Conservation (phyloP, 2,329 filamentous ascomycete genomes). For the Pseudogymnoascus sp. region DNA sequence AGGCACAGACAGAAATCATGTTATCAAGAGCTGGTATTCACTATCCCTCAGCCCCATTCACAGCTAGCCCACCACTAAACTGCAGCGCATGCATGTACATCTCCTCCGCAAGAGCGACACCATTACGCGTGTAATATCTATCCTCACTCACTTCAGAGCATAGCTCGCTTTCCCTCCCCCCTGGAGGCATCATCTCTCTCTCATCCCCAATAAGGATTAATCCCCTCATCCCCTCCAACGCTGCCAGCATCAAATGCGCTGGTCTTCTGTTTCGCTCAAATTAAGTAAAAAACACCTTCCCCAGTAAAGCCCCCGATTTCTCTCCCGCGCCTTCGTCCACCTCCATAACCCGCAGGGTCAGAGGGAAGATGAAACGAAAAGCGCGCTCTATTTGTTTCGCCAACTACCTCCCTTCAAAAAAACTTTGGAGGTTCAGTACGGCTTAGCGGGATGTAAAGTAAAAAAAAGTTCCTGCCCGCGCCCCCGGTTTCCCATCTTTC, state of each 20-base stretch:
- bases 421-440: background rate
- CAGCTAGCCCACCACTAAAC: background rate
- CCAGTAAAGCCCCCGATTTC: background rate
- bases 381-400: background rate
- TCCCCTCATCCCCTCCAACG: background rate
- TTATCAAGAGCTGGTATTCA: constrained; percentile 7
- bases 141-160: background rate
- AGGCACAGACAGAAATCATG: background rate
- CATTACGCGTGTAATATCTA: background rate
- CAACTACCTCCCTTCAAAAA: background rate
- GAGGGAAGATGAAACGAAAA: background rate
- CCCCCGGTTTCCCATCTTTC: background rate
- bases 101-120: background rate
- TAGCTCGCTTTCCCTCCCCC: background rate
- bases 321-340: background rate
- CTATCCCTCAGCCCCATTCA: background rate
- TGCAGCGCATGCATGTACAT: background rate
- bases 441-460: background rate
- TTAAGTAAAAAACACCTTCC: background rate
- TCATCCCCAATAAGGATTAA: background rate
- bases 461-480: background rate
- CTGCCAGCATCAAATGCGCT: background rate
- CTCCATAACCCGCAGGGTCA: background rate
- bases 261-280: background rate
- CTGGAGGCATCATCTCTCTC: background rate